Percentiles rank a stretch among this genome's conserved stretches.
phyloP scores from a whole-genome alignment of 148 eudicot species.

The Rhododendron mucronatum region DNA sequence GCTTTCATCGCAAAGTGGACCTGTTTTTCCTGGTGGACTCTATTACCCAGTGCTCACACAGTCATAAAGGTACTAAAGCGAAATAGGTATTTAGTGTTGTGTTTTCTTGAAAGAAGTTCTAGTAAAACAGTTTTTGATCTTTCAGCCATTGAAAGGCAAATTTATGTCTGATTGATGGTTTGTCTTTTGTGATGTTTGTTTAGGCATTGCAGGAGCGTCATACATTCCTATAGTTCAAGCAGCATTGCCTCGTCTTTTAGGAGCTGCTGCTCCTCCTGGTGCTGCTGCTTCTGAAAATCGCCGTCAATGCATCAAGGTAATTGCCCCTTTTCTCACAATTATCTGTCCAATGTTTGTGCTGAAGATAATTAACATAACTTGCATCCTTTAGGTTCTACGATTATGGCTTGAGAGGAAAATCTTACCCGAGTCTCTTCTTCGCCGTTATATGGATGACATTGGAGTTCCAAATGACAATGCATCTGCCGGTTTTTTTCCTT shows the following conservation, averaged over 20 bases:
- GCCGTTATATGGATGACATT: slow-evolving; percentile 64
- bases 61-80: slow-evolving; percentile 63
- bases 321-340: slow-evolving; percentile 4
- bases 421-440: slow-evolving; percentile 74
- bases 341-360: background rate
- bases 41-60: slow-evolving; percentile 89
- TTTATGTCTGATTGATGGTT: background rate
- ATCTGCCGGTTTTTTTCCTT: slow-evolving; percentile 39
- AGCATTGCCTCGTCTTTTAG: slow-evolving; percentile 74
- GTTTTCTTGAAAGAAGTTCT: background rate
- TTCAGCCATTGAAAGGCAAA: background rate
- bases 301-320: slow-evolving; percentile 88
- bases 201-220: slow-evolving; percentile 87
- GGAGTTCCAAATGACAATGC: slow-evolving; percentile 53
- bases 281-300: slow-evolving; percentile 79
- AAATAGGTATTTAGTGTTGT: background rate
- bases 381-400: slow-evolving; percentile 54
- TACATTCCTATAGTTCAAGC: slow-evolving; percentile 84
- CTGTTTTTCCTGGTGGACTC: slow-evolving; percentile 93
- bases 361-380: background rate
- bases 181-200: slow-evolving; percentile 9
- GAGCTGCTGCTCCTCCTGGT: slow-evolving; percentile 91
- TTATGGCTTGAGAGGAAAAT: slow-evolving; percentile 97
- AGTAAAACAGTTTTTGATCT: background rate
- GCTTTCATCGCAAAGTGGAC: slow-evolving; percentile 83